Evolutionary conservation across 768 basidiomycete genomes (phyloP).

Genomic region (Suillus discolor): DNA sequence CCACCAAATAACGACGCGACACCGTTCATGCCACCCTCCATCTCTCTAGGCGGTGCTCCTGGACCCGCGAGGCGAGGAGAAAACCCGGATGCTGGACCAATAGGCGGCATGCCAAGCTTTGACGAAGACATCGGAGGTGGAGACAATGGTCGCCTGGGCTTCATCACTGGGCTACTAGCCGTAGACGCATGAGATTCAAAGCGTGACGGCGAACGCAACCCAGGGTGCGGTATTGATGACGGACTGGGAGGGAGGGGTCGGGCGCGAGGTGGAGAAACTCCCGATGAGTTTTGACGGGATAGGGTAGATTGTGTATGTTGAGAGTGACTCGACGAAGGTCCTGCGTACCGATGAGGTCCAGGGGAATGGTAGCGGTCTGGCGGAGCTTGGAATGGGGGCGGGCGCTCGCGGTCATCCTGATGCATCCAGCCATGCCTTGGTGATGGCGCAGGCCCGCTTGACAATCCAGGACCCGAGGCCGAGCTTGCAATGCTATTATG

Average conservation of each 20-base stretch:
- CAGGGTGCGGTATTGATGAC: conserved; percentile 9
- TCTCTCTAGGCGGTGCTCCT: conserved; percentile 25
- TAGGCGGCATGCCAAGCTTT: conserved; percentile 28
- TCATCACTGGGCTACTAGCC: conserved; percentile 1
- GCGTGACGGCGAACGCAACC: conserved; percentile 6
- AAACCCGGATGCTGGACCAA: conserved; percentile 19
- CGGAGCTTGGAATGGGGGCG: conserved; percentile 29
- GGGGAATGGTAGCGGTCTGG: conserved; percentile 32
- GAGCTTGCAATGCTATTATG: conserved; percentile 36
- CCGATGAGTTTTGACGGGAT: conserved; percentile 15
- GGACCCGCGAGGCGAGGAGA: conserved; percentile 34
- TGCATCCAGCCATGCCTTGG: conserved; percentile 43
- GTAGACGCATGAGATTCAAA: conserved; percentile 4
- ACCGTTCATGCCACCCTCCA: conserved; percentile 2
- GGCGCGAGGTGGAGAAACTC: conserved; percentile 40
- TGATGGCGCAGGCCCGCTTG: conserved; percentile 36
- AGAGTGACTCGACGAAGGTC: conserved; percentile 4
- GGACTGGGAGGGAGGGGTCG: conserved; percentile 29
- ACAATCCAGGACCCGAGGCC: conserved; percentile 18
- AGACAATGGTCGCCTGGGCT: conserved; percentile 16
- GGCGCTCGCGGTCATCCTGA: conserved; percentile 31
- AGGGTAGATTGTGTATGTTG: conserved; percentile 7
- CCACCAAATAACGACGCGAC: conserved; percentile 4
- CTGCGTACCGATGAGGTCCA: conserved; percentile 20
- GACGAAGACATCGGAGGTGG: conserved; percentile 23